A percentile compares a stretch with the other conserved stretches of the same genome.
Evolutionary conservation across 495 filamentous ascomycete genomes (phyloP).

Genomic region (Tuber aestivum): DNA sequence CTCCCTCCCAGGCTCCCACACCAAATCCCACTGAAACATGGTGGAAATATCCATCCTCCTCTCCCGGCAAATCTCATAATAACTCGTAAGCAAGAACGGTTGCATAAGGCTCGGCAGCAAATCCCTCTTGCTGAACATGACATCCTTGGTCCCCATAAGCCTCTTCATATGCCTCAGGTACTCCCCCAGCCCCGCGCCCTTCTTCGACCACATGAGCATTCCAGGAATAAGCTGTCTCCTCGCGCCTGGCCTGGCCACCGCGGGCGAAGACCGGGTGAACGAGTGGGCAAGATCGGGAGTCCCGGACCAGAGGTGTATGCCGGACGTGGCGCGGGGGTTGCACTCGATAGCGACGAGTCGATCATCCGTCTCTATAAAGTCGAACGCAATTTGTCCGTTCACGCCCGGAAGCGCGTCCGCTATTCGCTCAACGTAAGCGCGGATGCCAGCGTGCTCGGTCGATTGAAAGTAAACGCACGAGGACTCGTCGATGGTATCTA

Average conservation of each 20-base stretch:
- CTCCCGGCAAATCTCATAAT: conserved; percentile 43
- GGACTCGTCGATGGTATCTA: conserved; percentile 40
- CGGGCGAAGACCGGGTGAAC: neutral
- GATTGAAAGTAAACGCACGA: conserved; percentile 40
- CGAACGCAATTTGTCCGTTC: conserved; percentile 34
- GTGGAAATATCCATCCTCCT: conserved; percentile 27
- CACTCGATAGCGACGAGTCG: conserved; percentile 38
- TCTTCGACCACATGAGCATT: conserved; percentile 41
- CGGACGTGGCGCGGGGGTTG: conserved; percentile 40
- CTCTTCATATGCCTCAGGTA: conserved; percentile 35
- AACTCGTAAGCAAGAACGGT: conserved; percentile 41
- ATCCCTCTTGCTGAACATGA: conserved; percentile 32
- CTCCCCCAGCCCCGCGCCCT: conserved; percentile 6
- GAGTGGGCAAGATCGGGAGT: conserved; percentile 29
- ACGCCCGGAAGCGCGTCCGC: conserved; percentile 10
- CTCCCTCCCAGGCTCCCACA: conserved; percentile 33
- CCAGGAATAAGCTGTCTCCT: conserved; percentile 38
- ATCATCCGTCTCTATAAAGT: conserved; percentile 32
- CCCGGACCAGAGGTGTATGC: conserved; percentile 39
- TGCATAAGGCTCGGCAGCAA: conserved; percentile 39
- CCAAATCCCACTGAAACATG: conserved; percentile 43
- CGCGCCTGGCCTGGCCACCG: conserved; percentile 15
- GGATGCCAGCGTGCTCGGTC: conserved; percentile 25
- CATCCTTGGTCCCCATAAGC: conserved; percentile 35
- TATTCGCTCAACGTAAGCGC: conserved; percentile 24